phyloP scores from a whole-genome alignment of 805 yeast genomes.

The Yamadazyma sp. region DNA sequence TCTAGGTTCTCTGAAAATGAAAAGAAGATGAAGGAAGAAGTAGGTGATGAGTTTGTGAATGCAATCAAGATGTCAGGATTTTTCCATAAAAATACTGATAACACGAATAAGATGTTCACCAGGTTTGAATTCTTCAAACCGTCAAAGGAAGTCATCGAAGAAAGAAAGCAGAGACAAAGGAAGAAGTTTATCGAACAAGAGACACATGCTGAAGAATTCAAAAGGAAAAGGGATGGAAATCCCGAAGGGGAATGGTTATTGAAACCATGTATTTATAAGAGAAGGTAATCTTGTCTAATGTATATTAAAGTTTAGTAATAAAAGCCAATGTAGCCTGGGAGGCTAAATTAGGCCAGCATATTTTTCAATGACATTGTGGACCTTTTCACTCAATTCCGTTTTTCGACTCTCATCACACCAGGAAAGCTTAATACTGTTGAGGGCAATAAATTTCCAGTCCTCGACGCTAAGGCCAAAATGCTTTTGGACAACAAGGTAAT shows the following conservation, averaged over 20 bases:
- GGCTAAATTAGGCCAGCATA: constrained; percentile 18
- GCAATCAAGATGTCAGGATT: constrained; percentile 78
- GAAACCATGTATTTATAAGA: constrained; percentile 94
- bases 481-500: constrained; percentile 62
- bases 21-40: constrained; percentile 24
- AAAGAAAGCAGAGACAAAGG: constrained; percentile 58
- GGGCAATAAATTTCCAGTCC: constrained; percentile 65
- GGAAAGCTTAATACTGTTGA: constrained; percentile 67
- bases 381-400: constrained; percentile 43
- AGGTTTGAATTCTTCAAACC: constrained; percentile 94
- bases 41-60: constrained; percentile 77
- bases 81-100: constrained; percentile 85
- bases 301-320: not conserved
- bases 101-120: constrained; percentile 88
- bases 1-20: constrained; percentile 74
- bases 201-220: constrained; percentile 58
- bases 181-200: constrained; percentile 72
- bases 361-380: constrained; percentile 45
- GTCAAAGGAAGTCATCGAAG: constrained; percentile 61
- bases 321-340: not conserved
- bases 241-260: constrained; percentile 88
- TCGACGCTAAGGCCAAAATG: constrained; percentile 57
- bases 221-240: constrained; percentile 47
- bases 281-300: constrained; percentile 42
- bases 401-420: constrained; percentile 66